Evolutionary conservation across 169 alveolate species (phyloP), one percentile per base, ranked within the genome.

Genomic region (Plasmodium reichenowi): DNA sequence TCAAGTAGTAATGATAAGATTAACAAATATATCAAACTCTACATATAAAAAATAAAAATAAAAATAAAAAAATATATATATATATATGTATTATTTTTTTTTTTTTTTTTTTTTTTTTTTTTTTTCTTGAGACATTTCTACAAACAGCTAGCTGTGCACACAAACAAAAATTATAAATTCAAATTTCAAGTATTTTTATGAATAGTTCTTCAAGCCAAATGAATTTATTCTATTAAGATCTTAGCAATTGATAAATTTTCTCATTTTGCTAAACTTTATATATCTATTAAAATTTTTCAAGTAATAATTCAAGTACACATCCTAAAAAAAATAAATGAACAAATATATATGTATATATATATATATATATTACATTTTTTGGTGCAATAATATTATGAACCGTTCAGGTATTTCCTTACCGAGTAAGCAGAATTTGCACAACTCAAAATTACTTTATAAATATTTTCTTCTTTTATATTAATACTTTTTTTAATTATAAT

Each of bases 381-480:
- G 9, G 47, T 38, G 9, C 2, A 5, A 5, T 38, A 38, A 38
- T 5, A 38, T 38, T 38, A 38, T 38, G 47, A 38, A 38, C 47
- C 6, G 47, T 24, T 13, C 43, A 72, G 5, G 13, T n/a, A 38
- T 15, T 32, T 47, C 15, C 54, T 76, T 32, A 76, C 88, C 75
- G 88, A 56, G 75, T 63, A 76, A 67, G 88, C 88, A 15, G 88
- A 63, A 60, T 76, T 76, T 76, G 76, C 88, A 38, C 88, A 76
- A 22, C 76, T 63, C 56, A 76, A 63, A 76, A 76, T 76, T 50
- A 64, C 24, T 67, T 76, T 76, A 71, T 76, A 76, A 63, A 76
- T 26, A 48, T 67, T 64, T 76, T 76, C 88, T 47, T 68, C 73
- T 9, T 63, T 32, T 8, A 76, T 76, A 59, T 76, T 76, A 22